Percentiles rank a stretch among this genome's conserved stretches.
Conservation (phyloP, 768 basidiomycete species). For the Phaffia tasmanica region DNA sequence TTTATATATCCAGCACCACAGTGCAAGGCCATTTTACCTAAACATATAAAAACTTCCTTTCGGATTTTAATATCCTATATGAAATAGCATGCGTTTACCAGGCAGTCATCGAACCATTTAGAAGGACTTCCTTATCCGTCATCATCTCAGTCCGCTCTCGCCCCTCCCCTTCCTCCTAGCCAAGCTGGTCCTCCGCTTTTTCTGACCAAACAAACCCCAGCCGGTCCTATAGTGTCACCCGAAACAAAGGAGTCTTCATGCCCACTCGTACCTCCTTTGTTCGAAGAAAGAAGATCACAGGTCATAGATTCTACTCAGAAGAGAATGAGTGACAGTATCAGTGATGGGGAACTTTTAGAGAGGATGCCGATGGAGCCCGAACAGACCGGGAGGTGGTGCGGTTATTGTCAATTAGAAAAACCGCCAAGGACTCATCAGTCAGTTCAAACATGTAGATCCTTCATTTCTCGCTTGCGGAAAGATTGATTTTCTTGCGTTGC, state of each 20-base stretch:
- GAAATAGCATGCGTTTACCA: background rate
- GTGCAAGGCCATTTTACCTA: background rate
- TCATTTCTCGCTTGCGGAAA: background rate
- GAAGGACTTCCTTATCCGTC: background rate
- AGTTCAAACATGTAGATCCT: background rate
- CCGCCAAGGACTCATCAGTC: constrained; percentile 20
- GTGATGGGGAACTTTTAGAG: background rate
- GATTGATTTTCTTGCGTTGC: background rate
- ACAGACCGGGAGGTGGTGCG: constrained; percentile 11
- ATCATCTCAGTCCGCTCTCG: background rate
- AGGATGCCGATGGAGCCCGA: constrained; percentile 12
- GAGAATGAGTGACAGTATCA: background rate
- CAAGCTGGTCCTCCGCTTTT: background rate
- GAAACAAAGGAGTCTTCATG: background rate
- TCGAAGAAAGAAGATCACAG: background rate
- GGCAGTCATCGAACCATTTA: background rate
- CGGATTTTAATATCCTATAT: background rate
- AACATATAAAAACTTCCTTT: background rate
- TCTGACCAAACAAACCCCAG: background rate
- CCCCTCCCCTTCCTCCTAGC: background rate
- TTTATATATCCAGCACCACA: background rate
- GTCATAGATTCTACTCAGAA: background rate
- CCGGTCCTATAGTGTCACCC: background rate
- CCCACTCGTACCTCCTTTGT: background rate
- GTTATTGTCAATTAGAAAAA: constrained; percentile 5